A percentile compares a stretch with the other conserved stretches of the same genome.
These are phyloP conservation scores for Helminthosporium solani DNA, from an alignment of 2,329 filamentous ascomycete genomes.

Conservation along the genomic window DNA sequence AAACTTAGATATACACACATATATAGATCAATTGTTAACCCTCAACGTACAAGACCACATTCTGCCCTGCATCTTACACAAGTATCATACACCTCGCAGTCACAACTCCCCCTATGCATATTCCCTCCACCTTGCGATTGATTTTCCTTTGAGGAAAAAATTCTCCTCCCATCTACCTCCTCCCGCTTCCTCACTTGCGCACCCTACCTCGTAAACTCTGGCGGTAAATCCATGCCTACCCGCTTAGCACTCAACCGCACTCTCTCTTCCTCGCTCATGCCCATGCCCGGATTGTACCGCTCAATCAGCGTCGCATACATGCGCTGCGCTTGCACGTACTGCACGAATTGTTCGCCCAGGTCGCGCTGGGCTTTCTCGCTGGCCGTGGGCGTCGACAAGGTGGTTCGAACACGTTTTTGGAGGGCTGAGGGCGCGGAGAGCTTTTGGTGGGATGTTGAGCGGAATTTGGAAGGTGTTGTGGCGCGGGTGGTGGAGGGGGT, in stretches of 20 bases:
- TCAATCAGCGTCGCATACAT: conserved; percentile 79
- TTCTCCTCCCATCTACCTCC: background rate
- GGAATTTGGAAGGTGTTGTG: conserved; percentile 5
- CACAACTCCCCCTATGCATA: background rate
- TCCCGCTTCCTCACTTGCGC: background rate
- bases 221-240: conserved; percentile 86
- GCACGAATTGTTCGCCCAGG: conserved; percentile 75
- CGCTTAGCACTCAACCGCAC: conserved; percentile 79
- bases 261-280: conserved; percentile 80
- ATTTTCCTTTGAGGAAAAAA: too few species aligned
- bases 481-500: conserved; percentile 46
- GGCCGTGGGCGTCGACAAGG: conserved; percentile 50
- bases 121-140: background rate
- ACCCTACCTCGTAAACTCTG: conserved; percentile 49
- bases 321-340: conserved; percentile 82
- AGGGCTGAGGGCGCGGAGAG: conserved; percentile 64
- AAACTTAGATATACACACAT: background rate
- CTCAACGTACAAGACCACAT: too few species aligned
- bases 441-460: conserved; percentile 35
- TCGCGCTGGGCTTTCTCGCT: conserved; percentile 24
- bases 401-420: conserved; percentile 66
- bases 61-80: too few species aligned
- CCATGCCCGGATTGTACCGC: conserved; percentile 90
- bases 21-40: too few species aligned
- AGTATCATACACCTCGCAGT: conserved; percentile 3